Base-by-base conservation (phyloP, 495 filamentous ascomycete species). In the Penicillium bovifimosum region DNA sequence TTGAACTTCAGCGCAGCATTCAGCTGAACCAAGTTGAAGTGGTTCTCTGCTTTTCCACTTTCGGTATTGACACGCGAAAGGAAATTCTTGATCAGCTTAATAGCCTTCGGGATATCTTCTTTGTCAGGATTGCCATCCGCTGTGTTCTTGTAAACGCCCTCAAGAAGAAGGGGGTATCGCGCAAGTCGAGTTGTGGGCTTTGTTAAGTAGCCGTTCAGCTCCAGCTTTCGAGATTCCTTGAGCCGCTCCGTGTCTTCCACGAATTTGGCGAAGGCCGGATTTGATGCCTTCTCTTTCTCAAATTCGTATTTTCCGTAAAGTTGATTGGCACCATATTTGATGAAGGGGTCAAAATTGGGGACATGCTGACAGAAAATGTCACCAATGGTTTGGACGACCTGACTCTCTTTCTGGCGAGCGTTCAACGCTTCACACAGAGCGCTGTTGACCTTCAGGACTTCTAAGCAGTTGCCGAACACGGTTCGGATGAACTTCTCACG, bases 251-350 rank as follows among this genome's bases (percentile, higher is more conserved):
- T 95, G 60, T 99, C 92, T 55, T 99, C 95, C 17, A 97, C 95
- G 59, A 99, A 97, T 61, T 85, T 86, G 27, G 86, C 75, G 64
- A 99, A 99, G 27, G 75, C 80, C 6, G 86, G 83, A 58, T 99
- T 99, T 41, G 84, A 81, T 9, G 85, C 80, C 56, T 91, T 89
- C 72, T 99, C 95, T 56, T 91, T 92, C 67, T 99, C 95, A 67
- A 97, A 99, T 62, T 97, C 95, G 53, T 91, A 95, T 66, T 97
- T 96, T 47, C 88, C 95, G 66, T 95, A 95, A 6, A 99, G 76
- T 62, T 99, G 95, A 56, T 93, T 96, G 16, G 93, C 85, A 59
- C 95, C 95, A 63, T 99, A 99, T 58, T 86, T 84, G 69, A 99
- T 96, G 66, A 99, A 99, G 0, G 95, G 95, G 59, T 90, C 85